phyloP scores from a whole-genome alignment of 2,329 filamentous ascomycete species.

The Chrysosporium keratinophilum region DNA sequence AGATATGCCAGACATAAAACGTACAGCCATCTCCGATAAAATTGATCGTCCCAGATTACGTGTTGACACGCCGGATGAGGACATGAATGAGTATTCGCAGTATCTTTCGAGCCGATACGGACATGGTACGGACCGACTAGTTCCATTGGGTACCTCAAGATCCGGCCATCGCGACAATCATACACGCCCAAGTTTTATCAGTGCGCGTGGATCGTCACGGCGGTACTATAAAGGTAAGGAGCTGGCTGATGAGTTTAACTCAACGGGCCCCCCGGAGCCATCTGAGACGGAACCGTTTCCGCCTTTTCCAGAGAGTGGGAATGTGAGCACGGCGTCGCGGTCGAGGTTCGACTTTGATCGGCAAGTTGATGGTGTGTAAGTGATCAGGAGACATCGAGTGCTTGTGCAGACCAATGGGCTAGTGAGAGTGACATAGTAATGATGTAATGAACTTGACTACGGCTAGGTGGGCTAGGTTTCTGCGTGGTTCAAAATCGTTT shows the following conservation, averaged over 20 bases:
- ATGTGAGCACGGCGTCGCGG: not conserved
- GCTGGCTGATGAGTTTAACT: constrained; percentile 14
- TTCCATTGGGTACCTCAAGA: not conserved
- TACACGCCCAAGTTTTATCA: not conserved
- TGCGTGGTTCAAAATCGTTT: not conserved
- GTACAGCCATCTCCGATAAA: not conserved
- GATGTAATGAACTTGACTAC: not conserved
- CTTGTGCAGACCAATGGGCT: constrained; percentile 6
- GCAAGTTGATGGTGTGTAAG: not conserved
- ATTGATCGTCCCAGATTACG: not conserved
- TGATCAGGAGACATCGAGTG: constrained; percentile 11
- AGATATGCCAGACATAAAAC: not conserved
- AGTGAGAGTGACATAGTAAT: not conserved
- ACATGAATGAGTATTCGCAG: not conserved
- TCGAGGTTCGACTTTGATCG: not conserved
- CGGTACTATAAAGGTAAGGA: constrained; percentile 2
- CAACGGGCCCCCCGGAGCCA: not conserved
- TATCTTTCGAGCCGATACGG: not conserved
- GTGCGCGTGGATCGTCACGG: not conserved
- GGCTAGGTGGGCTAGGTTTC: not conserved
- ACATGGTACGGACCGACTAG: not conserved
- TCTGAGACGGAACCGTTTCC: constrained; percentile 14
- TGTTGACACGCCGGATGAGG: not conserved
- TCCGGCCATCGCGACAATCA: not conserved
- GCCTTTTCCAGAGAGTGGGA: constrained; percentile 6